These are phyloP conservation scores for Thalassiosira ordinaria DNA, from an alignment of 352 stramenopile genomes.

Conservation along the genomic window DNA sequence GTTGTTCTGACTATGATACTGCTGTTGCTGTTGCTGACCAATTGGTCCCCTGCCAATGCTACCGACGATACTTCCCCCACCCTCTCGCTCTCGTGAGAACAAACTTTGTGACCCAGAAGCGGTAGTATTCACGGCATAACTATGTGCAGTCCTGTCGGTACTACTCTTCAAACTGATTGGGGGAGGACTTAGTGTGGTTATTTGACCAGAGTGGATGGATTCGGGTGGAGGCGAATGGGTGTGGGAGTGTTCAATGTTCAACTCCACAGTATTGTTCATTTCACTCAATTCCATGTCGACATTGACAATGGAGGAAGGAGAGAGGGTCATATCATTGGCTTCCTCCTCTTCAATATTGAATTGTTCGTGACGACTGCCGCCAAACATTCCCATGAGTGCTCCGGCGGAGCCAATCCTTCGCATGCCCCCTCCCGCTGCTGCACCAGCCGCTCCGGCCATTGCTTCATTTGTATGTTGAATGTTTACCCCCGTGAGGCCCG, in stretches of 20 bases:
- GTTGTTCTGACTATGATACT: neutral
- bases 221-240: conserved; percentile 47
- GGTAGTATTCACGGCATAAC: neutral
- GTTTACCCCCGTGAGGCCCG: too few species aligned
- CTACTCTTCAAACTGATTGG: conserved; percentile 29
- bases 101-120: conserved; percentile 22
- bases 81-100: conserved; percentile 41
- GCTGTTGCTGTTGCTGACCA: too few species aligned
- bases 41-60: too few species aligned
- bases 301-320: conserved; percentile 23
- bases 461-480: too few species aligned
- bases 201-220: conserved; percentile 38
- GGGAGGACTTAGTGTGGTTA: conserved; percentile 48
- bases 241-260: neutral
- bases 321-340: conserved; percentile 42
- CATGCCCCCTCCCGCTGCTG: too few species aligned
- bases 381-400: too few species aligned
- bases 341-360: conserved; percentile 14
- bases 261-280: neutral
- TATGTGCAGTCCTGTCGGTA: neutral
- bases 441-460: too few species aligned
- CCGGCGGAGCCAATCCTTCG: too few species aligned
- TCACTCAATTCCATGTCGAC: neutral
- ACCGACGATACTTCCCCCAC: too few species aligned
- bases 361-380: too few species aligned